These are phyloP conservation scores for Pinus tabuliformis DNA, from an alignment of 75 land plant species.

Conservation along the genomic window DNA sequence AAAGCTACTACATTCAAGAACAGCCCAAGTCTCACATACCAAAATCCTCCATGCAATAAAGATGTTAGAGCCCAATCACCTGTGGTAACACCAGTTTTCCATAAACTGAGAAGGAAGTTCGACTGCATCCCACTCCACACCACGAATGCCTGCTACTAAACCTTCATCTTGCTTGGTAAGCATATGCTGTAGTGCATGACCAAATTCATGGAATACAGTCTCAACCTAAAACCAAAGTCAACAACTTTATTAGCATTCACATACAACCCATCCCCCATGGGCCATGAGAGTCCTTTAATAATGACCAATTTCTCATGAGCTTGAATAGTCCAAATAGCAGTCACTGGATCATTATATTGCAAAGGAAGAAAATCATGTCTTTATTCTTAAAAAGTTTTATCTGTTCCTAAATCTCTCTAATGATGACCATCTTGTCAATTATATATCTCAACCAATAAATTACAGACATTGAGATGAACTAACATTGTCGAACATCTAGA, in stretches of 20 bases:
- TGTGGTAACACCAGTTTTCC: constrained; percentile 98
- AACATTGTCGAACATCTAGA: background rate
- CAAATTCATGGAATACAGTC: constrained; percentile 96
- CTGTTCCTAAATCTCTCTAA: background rate
- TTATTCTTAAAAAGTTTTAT: background rate
- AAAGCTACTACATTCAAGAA: background rate
- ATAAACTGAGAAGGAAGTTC: constrained; percentile 96
- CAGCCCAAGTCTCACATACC: background rate
- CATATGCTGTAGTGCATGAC: constrained; percentile 97
- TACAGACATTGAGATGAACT: background rate
- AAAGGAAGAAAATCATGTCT: background rate
- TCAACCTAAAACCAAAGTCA: constrained; percentile 53
- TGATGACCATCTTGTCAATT: background rate
- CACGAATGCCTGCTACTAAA: constrained; percentile 79
- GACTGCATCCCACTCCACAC: constrained; percentile 96
- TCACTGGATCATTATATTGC: too few relatives aligned
- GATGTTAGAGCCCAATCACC: constrained; percentile 25
- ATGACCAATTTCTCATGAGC: too few relatives aligned
- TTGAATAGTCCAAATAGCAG: too few relatives aligned
- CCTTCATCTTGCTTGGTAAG: constrained; percentile 90
- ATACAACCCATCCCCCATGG: background rate
- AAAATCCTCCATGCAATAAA: background rate
- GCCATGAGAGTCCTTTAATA: background rate
- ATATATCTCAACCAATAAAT: background rate
- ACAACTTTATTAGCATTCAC: background rate